phyloP scores from a whole-genome alignment of 1,284 basidiomycete genomes.

The Moesziomyces sp. region DNA sequence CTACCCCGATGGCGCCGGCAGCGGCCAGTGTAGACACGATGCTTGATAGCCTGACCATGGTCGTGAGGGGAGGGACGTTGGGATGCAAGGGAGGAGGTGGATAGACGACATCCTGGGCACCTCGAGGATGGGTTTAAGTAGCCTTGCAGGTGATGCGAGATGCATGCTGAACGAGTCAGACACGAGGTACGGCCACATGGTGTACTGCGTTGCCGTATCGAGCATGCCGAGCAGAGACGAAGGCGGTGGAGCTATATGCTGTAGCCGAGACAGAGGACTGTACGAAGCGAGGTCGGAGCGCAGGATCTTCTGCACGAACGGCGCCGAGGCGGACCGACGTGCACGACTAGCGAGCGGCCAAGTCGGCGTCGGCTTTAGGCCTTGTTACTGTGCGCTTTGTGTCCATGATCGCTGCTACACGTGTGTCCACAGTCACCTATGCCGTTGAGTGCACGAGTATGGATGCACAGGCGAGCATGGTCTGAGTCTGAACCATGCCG shows the following conservation, averaged over 20 bases:
- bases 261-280: not conserved
- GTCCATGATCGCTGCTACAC: not conserved
- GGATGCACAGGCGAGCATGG: no score
- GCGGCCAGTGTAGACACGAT: conserved; percentile 9
- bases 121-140: not conserved
- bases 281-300: not conserved
- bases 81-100: not conserved
- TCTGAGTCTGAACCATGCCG: no score
- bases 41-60: conserved; percentile 20
- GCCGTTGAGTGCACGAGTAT: not conserved
- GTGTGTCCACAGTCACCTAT: not conserved
- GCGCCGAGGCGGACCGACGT: not conserved
- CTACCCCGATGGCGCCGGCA: conserved; percentile 8
- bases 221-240: no score
- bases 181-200: no score
- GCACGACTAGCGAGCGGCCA: no score
- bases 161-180: not conserved
- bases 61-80: not conserved
- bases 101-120: not conserved
- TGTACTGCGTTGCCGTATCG: no score
- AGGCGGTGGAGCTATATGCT: not conserved
- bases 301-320: not conserved
- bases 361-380: not conserved
- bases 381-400: not conserved
- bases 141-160: not conserved